These are phyloP conservation scores for Saxispiralis lemnorum DNA, from an alignment of 495 filamentous ascomycete species.

Conservation along the genomic window DNA sequence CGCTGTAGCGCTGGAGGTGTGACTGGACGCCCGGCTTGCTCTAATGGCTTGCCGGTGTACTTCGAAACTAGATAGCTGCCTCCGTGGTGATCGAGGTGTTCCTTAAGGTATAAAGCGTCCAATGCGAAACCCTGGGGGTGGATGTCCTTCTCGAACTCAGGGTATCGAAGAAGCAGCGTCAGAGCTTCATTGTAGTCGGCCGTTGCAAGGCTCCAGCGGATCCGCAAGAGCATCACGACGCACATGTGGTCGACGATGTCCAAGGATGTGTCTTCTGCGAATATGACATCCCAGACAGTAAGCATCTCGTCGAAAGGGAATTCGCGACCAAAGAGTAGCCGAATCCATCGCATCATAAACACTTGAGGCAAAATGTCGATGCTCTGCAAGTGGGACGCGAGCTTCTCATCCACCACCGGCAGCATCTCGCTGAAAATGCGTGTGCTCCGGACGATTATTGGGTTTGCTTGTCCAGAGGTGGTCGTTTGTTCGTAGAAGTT, in stretches of 20 bases:
- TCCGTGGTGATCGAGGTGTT: conserved; percentile 54
- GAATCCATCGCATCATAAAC: conserved; percentile 94
- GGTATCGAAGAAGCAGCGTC: conserved; percentile 67
- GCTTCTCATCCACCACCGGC: conserved; percentile 56
- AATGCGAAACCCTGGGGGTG: conserved; percentile 61
- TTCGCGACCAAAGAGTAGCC: conserved; percentile 82
- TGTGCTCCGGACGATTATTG: conserved; percentile 70
- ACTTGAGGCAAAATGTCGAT: conserved; percentile 92
- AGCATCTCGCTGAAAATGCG: conserved; percentile 71
- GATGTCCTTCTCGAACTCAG: conserved; percentile 40
- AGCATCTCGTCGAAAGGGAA: conserved; percentile 77
- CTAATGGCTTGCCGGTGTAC: conserved; percentile 42
- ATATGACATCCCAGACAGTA: conserved; percentile 74
- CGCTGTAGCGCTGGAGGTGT: conserved; percentile 15
- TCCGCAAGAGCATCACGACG: conserved; percentile 80
- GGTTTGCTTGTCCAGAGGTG: conserved; percentile 38
- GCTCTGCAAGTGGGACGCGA: conserved; percentile 63
- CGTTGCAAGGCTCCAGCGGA: conserved; percentile 73
- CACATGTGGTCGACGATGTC: conserved; percentile 76
- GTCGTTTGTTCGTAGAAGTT: conserved; percentile 57
- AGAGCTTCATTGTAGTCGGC: conserved; percentile 74
- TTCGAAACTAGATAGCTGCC: conserved; percentile 62
- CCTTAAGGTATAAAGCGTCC: conserved; percentile 71
- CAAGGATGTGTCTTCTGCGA: conserved; percentile 71
- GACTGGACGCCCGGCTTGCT: conserved; percentile 15